Base-by-base conservation (phyloP, 768 basidiomycete species). In the Termitomyces sp. region DNA sequence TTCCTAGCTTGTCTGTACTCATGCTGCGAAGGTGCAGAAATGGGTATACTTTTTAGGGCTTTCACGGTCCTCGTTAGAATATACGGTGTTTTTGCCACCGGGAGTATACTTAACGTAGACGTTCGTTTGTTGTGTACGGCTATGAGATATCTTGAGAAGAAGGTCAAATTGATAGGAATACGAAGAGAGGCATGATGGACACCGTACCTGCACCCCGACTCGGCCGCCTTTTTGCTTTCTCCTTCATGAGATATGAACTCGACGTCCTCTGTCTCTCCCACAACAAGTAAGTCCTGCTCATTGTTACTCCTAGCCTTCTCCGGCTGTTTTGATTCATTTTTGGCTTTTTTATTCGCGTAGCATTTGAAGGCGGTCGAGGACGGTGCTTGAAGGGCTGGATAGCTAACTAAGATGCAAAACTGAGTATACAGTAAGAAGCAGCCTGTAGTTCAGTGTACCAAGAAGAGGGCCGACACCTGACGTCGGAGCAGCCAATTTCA, bases 41-140 rank as follows among this genome's bases (percentile, higher is more conserved):
- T 71, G 17, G 77, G 69, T 39, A 84, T 74, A 34, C 79, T 78
- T 70, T 94, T 94, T 45, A 96, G 77, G 8, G 88, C 84, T 70
- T 96, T 98, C 57, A 96, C 91, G 23, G 85, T 81, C 39, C 86
- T 88, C 4, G 83, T 77, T 27, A 97, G 68, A 44, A 94, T 76
- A 59, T 78, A 73, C n/a, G 80, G 77, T 52, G 91, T 79, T 63
- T 88, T 76, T 1, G 88, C 78, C 1, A 83, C 77, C 14, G 87
- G 81, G 17, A 89, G 83, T 19, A 95, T 71, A 23, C 79, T 81
- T 53, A 94, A 76, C n/a, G 78, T 78, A 45, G 83, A 82, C 17
- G 86, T 92, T 43, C 79, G 76, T 54, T 86, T 89, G 72, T 94
- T 86, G 67, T 86, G 88, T 21, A 96, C 76, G 4, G 87, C 94